phyloP scores from a whole-genome alignment of 768 basidiomycete genomes.

The Pisolithus orientalis region DNA sequence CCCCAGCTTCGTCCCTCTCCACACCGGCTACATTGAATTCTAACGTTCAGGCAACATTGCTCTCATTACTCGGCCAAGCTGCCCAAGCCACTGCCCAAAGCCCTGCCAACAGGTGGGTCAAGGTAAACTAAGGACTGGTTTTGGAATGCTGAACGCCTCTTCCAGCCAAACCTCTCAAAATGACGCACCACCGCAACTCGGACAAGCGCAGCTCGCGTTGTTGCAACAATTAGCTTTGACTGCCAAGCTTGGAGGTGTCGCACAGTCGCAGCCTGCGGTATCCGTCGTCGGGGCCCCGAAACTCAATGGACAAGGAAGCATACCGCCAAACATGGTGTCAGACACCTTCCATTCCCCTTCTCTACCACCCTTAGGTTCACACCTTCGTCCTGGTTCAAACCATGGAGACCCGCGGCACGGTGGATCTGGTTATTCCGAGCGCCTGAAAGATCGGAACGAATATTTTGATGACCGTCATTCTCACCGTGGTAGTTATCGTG shows the following conservation, averaged over 20 bases:
- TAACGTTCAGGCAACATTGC: conserved; percentile 54
- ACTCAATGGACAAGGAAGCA: conserved; percentile 6
- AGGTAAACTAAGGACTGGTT: background rate
- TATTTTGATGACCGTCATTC: conserved; percentile 46
- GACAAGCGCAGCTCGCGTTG: conserved; percentile 57
- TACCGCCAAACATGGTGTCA: background rate
- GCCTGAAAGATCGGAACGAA: conserved; percentile 40
- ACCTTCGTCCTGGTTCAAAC: conserved; percentile 13
- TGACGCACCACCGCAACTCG: conserved; percentile 35
- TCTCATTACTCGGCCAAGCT: conserved; percentile 67
- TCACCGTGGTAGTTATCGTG: conserved; percentile 49
- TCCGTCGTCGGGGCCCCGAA: conserved; percentile 24
- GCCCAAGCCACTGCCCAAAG: conserved; percentile 37
- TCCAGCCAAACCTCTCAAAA: conserved; percentile 62
- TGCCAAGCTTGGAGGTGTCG: conserved; percentile 37
- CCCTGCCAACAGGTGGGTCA: conserved; percentile 34
- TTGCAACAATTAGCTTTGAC: conserved; percentile 73
- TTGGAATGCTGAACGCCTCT: conserved; percentile 2
- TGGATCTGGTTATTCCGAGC: conserved; percentile 28
- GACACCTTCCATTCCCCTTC: conserved; percentile 17
- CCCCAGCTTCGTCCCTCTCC: conserved; percentile 21
- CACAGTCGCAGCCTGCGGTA: conserved; percentile 16
- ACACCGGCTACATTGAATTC: conserved; percentile 18
- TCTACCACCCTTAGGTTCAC: background rate
- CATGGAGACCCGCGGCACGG: conserved; percentile 36